These are phyloP conservation scores for Saccharomyces hybrid DNA, from an alignment of 1,139 yeast species.

Conservation along the genomic window DNA sequence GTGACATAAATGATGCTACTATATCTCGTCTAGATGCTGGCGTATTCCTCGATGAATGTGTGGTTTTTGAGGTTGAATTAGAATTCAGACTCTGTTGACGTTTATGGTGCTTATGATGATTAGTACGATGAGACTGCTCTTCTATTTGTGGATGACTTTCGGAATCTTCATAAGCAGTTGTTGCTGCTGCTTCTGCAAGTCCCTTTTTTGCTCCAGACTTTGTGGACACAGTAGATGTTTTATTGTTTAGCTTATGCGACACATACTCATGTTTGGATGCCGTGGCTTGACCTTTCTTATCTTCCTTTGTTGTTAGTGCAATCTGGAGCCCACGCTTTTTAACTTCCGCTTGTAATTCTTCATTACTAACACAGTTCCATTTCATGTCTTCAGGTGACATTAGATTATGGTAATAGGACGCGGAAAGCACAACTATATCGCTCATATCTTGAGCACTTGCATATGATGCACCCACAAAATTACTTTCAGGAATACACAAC, in stretches of 20 bases:
- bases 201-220: conserved; percentile 20
- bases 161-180: conserved; percentile 24
- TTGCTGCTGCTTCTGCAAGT: conserved; percentile 25
- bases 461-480: conserved; percentile 47
- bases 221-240: conserved; percentile 8
- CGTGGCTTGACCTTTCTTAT: not conserved
- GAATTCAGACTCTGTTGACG: conserved; percentile 9
- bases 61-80: not conserved
- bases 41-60: not conserved
- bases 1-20: conserved; percentile 1
- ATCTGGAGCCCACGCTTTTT: conserved; percentile 41
- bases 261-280: not conserved
- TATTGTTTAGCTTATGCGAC: not conserved
- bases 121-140: not conserved
- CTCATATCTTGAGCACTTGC: conserved; percentile 48
- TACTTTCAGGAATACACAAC: conserved; percentile 47
- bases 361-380: conserved; percentile 43
- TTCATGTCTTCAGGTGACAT: conserved; percentile 41
- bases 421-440: conserved; percentile 57
- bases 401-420: conserved; percentile 46
- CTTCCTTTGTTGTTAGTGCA: not conserved
- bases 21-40: not conserved
- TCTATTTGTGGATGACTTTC: conserved; percentile 10
- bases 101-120: conserved; percentile 7
- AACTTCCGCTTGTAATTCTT: conserved; percentile 40